Evolutionary conservation across 257 asterid species (phyloP).

Genomic region (Solanum sparsipilum): DNA sequence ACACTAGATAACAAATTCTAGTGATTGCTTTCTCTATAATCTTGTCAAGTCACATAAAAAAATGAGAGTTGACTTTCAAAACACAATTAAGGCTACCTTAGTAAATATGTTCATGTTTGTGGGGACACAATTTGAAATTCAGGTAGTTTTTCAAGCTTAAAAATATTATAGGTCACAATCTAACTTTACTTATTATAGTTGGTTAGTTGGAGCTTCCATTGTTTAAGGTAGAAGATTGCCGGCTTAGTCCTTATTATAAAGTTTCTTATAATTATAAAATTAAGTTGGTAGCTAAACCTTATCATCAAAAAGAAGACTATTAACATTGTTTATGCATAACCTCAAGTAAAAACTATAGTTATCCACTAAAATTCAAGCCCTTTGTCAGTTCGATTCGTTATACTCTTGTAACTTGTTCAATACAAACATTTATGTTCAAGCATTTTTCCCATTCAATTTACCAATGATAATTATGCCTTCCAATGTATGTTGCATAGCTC

Average conservation of each 20-base stretch:
- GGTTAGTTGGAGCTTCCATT: not conserved
- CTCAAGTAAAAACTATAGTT: not conserved
- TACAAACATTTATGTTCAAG: not conserved
- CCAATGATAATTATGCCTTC: not conserved
- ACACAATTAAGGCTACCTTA: not conserved
- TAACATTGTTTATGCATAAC: not conserved
- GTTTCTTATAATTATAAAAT: not conserved
- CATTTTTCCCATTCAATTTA: not conserved
- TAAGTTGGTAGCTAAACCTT: not conserved
- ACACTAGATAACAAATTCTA: not conserved
- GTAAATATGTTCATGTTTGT: not conserved
- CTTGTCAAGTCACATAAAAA: not conserved
- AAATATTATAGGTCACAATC: not conserved
- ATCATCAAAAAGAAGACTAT: not conserved
- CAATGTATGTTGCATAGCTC: not conserved
- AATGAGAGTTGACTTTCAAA: not conserved
- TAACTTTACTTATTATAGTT: not conserved
- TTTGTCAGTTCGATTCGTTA: not conserved
- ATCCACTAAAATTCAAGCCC: not conserved
- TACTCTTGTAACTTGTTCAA: not conserved
- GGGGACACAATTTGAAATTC: not conserved
- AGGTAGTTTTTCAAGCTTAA: not conserved
- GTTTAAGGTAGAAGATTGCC: not conserved
- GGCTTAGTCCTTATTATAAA: not conserved
- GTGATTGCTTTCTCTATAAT: not conserved